Base-by-base conservation (phyloP, 2,329 filamentous ascomycete species). In the Fusarium pseudonygamai region DNA sequence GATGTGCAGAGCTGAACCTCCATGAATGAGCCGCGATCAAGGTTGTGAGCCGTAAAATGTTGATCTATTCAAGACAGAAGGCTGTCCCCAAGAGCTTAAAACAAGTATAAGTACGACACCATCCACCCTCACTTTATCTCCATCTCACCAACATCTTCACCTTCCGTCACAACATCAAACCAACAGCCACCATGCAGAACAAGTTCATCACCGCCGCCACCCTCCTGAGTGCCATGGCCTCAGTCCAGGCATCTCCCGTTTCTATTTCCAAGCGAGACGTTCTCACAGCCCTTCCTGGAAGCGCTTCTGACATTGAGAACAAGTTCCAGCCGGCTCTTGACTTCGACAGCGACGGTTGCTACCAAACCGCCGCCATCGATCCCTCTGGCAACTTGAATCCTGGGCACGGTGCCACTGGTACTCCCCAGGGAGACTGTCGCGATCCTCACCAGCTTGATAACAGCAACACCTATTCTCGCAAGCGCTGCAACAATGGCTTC, bases 281-380 rank as follows among this genome's bases (percentile, higher is more conserved):
- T 37, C 67, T 80, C 47, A 70, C 75, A 3, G 77, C 81, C 13
- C 76, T 84, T 3, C 80, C 80, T 1, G 71, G 79, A 34, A 67
- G 69, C n/a, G 82, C 82, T 10, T 77, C 79, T 10, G 78, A 78
- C 16, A 61, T 75, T 34, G 82, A 83, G 63, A 75, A 80, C 42
- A 77, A 77, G 59, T 82, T 78, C 68, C 83, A 84, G 69, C 83
- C 83, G 14, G 64, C 77, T 14, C 75, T 83, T 7, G 83, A 84
- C 75, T 84, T 83, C 62, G 83, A 84, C 71, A 76, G 71, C 2
- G 82, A 84, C 49, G 79, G 83, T 14, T 84, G 83, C 73, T 85
- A 86, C 76, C 84, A 86, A 70, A 84, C 85, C 3, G 83, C 85
- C n/a, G 85, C 85, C 45, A 82, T 87, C 42, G 79, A 80, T 65